A percentile compares a stretch with the other conserved stretches of the same genome.
phyloP scores from a whole-genome alignment of 306 rosid genomes.

The Abrus pulchellus region DNA sequence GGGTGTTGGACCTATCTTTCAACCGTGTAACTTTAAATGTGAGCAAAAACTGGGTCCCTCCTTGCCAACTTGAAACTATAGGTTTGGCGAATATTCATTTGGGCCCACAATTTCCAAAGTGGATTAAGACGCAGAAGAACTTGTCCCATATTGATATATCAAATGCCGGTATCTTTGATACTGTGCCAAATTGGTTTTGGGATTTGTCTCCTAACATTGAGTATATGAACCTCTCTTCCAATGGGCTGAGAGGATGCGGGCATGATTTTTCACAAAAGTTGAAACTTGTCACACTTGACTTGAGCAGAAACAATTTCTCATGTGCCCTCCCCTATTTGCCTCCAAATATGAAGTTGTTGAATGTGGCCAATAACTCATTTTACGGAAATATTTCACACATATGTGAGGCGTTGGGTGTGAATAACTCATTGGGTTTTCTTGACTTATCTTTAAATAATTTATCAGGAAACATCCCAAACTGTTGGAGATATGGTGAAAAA shows the following conservation, averaged over 20 bases:
- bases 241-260: not conserved
- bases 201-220: not conserved
- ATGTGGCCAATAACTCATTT: slow-evolving; percentile 2
- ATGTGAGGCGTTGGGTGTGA: slow-evolving; percentile 25
- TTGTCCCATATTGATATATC: slow-evolving; percentile 23
- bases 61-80: slow-evolving; percentile 39
- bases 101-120: slow-evolving; percentile 43
- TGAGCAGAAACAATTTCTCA: not conserved
- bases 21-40: slow-evolving; percentile 16
- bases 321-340: slow-evolving; percentile 32
- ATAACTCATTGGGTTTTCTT: slow-evolving; percentile 31
- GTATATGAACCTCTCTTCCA: not conserved
- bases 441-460: slow-evolving; percentile 28
- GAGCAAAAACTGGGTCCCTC: slow-evolving; percentile 38
- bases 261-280: slow-evolving; percentile 22
- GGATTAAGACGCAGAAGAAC: slow-evolving; percentile 39
- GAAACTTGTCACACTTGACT: slow-evolving; percentile 32
- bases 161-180: not conserved
- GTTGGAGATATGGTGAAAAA: slow-evolving; percentile 15
- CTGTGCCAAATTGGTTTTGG: slow-evolving; percentile 51
- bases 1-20: slow-evolving; percentile 28
- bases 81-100: not conserved
- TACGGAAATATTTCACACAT: slow-evolving; percentile 21
- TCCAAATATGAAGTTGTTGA: not conserved
- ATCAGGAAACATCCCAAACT: slow-evolving; percentile 30